A percentile compares a stretch with the other conserved stretches of the same genome.
Conservation (phyloP, 2,329 filamentous ascomycete species). For the Botrytis tulipae region DNA sequence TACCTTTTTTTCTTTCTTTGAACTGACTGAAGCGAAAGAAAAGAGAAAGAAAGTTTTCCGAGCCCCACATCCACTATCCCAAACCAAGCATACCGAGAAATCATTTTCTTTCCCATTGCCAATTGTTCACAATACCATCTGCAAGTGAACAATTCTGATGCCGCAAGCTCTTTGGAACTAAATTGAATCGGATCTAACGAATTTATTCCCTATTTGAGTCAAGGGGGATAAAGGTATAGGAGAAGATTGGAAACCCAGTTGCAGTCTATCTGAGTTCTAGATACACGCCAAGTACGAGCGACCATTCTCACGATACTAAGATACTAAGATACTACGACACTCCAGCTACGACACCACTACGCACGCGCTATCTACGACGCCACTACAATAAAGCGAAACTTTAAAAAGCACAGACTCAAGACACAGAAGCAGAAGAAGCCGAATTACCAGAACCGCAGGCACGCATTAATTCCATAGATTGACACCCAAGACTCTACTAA, state of each 20-base stretch:
- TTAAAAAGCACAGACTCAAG: slow-evolving; percentile 7
- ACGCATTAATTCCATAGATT: not conserved
- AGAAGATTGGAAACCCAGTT: not conserved
- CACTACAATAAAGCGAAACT: slow-evolving; percentile 12
- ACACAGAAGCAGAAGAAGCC: not conserved
- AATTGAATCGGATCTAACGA: not conserved
- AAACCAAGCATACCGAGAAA: not conserved
- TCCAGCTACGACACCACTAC: not conserved
- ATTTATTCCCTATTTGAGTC: not conserved
- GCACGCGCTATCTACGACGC: not conserved
- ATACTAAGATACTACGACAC: not conserved
- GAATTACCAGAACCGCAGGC: not conserved
- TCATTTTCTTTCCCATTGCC: not conserved
- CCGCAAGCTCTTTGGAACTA: not conserved
- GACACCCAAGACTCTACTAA: not conserved
- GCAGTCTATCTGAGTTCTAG: not conserved
- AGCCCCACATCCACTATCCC: not conserved
- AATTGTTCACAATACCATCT: not conserved
- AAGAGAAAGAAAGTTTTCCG: not conserved
- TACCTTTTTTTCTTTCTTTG: not conserved
- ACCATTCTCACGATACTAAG: not conserved
- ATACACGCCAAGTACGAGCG: not conserved
- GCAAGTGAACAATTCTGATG: not conserved
- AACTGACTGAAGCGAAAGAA: not conserved
- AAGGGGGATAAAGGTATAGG: not conserved